Evolutionary conservation across 2,329 filamentous ascomycete genomes (phyloP).

Genomic region (Pseudogymnoascus destructans): DNA sequence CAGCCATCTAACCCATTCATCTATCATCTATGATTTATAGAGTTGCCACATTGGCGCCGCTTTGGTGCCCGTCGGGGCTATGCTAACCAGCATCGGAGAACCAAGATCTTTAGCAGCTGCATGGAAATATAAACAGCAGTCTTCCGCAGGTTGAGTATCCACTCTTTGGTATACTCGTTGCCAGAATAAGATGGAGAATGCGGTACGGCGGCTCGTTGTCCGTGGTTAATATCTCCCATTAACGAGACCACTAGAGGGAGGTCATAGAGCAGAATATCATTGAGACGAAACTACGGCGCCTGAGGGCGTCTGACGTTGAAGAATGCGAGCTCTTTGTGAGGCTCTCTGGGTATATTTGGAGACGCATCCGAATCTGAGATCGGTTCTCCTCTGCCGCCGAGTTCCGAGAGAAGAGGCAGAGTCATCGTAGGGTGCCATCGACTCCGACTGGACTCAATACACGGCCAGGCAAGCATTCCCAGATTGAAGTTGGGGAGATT

Average conservation of each 20-base stretch:
- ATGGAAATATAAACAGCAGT: background rate
- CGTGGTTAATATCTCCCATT: background rate
- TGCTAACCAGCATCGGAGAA: background rate
- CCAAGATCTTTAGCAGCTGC: conserved; percentile 3
- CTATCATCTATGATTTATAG: conserved; percentile 1
- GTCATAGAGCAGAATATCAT: background rate
- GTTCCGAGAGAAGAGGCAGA: background rate
- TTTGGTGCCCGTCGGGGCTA: conserved; percentile 1
- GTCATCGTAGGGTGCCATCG: background rate
- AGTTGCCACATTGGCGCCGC: background rate
- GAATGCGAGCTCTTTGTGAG: background rate
- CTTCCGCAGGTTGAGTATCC: background rate
- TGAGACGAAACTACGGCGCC: background rate
- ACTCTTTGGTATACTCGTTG: background rate
- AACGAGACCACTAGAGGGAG: background rate
- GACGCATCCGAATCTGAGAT: background rate
- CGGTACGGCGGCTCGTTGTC: conserved; percentile 5
- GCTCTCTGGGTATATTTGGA: background rate
- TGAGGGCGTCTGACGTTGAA: background rate
- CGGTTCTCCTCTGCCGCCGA: background rate
- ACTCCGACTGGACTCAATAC: background rate
- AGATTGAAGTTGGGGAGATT: background rate
- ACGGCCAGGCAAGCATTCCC: background rate
- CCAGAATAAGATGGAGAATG: conserved; percentile 3
- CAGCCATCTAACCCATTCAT: background rate